phyloP scores from a whole-genome alignment of 2,329 filamentous ascomycete genomes.

The Helicocarpus griseus region DNA sequence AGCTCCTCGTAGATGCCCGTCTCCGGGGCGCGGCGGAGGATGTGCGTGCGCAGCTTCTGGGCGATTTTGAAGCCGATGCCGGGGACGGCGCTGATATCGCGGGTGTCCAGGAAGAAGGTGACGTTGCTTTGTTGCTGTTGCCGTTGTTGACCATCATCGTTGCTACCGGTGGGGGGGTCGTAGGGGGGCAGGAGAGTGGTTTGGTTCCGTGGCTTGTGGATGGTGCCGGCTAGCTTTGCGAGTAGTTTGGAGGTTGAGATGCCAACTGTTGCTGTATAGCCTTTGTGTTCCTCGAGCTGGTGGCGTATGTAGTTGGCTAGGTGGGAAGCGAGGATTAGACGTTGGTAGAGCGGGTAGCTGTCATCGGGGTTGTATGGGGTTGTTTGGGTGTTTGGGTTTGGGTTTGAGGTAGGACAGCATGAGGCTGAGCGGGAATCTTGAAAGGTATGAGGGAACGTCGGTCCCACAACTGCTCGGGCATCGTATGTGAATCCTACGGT shows the following conservation, averaged over 20 bases:
- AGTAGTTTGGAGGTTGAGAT: conserved; percentile 81
- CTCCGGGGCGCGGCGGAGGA: conserved; percentile 38
- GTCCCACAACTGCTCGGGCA: conserved; percentile 57
- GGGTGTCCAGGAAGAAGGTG: conserved; percentile 60
- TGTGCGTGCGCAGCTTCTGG: conserved; percentile 53
- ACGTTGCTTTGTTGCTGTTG: conserved; percentile 36
- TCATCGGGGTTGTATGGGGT: background rate
- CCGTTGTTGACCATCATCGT: conserved; percentile 6
- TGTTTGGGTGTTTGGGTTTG: no score
- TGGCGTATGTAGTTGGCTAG: conserved; percentile 64
- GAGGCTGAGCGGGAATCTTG: conserved; percentile 3
- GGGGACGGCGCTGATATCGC: conserved; percentile 71
- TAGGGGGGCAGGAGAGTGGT: conserved; percentile 68
- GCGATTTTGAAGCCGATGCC: conserved; percentile 77
- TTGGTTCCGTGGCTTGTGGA: conserved; percentile 80
- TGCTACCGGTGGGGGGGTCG: conserved; percentile 16
- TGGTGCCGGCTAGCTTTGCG: conserved; percentile 72
- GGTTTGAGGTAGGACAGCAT: conserved; percentile 17
- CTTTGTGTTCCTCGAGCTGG: conserved; percentile 62
- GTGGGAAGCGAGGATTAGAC: conserved; percentile 70
- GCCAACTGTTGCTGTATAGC: conserved; percentile 81
- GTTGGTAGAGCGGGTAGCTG: conserved; percentile 37
- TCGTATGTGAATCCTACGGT: conserved; percentile 74
- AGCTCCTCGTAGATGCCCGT: conserved; percentile 23
- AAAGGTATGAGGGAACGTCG: conserved; percentile 44